A percentile compares a stretch with the other conserved stretches of the same genome.
phyloP scores from a whole-genome alignment of 768 basidiomycete genomes.

The Rossbeevera mucosa region DNA sequence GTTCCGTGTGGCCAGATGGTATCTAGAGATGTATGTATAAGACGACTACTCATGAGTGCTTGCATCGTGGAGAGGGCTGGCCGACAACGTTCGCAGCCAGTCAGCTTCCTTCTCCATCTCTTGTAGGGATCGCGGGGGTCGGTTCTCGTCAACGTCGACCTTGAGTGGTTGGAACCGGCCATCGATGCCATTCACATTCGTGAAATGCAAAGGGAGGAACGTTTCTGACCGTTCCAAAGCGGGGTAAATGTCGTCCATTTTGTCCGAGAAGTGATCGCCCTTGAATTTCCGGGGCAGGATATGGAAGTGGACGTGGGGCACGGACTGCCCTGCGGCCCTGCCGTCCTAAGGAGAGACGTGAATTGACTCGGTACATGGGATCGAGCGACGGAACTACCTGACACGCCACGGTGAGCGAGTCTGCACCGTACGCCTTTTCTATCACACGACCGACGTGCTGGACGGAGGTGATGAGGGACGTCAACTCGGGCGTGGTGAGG shows the following conservation, averaged over 20 bases:
- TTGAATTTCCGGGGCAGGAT: constrained; percentile 74
- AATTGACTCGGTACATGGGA: not conserved
- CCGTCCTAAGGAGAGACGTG: constrained; percentile 62
- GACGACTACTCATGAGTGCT: not conserved
- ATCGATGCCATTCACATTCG: constrained; percentile 9
- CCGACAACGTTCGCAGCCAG: constrained; percentile 61
- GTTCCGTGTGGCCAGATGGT: constrained; percentile 33
- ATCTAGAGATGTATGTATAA: constrained; percentile 16
- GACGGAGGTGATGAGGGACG: constrained; percentile 76
- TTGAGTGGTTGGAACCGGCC: constrained; percentile 38
- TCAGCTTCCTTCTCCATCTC: constrained; percentile 81
- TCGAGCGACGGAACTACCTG: constrained; percentile 51
- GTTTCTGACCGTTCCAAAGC: constrained; percentile 65
- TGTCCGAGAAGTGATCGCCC: constrained; percentile 60
- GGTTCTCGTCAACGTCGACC: constrained; percentile 68
- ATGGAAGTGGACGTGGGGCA: constrained; percentile 90
- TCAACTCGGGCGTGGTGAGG: constrained; percentile 60
- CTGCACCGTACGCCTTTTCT: constrained; percentile 76
- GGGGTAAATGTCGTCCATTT: constrained; percentile 76
- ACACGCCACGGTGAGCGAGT: constrained; percentile 82
- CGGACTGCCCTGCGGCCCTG: constrained; percentile 71
- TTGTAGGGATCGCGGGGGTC: constrained; percentile 54
- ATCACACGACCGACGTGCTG: constrained; percentile 75
- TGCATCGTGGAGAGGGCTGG: constrained; percentile 1
- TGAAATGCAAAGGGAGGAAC: constrained; percentile 40